Evolutionary conservation across 257 asterid species (phyloP).

Genomic region (Dorcoceras hygrometricum): DNA sequence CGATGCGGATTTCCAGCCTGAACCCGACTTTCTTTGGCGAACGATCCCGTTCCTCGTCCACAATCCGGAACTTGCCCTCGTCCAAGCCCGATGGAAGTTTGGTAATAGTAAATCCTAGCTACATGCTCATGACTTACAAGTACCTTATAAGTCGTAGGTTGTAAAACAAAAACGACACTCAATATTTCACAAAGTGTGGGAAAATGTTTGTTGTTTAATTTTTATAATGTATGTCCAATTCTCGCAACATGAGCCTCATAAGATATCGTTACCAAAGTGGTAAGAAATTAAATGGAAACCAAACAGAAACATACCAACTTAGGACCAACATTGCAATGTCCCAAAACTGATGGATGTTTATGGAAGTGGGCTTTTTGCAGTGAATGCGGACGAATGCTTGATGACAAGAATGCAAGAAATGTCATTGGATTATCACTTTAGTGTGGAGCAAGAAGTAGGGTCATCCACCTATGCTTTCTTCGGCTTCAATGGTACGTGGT

Average conservation of each 20-base stretch:
- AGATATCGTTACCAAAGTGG: too few species aligned
- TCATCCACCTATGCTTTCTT: conserved; percentile 87
- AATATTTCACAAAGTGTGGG: too few species aligned
- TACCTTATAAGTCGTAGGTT: too few species aligned
- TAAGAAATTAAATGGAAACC: too few species aligned
- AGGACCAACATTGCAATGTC: too few species aligned
- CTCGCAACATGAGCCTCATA: too few species aligned
- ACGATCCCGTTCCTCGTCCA: conserved; percentile 74
- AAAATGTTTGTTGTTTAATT: too few species aligned
- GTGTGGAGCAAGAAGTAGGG: conserved; percentile 98
- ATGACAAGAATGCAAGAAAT: conserved; percentile 99
- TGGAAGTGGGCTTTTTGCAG: conserved; percentile 37
- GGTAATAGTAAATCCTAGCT: conserved; percentile 46
- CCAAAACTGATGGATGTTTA: neutral
- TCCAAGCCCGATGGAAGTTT: conserved; percentile 92
- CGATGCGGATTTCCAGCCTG: conserved; percentile 96
- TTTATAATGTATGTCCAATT: too few species aligned
- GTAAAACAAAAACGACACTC: too few species aligned
- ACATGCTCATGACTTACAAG: too few species aligned
- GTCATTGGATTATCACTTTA: conserved; percentile 92
- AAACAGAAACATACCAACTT: too few species aligned
- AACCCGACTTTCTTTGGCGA: conserved; percentile 84
- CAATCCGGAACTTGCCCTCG: conserved; percentile 80
- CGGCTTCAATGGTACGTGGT: conserved; percentile 80
- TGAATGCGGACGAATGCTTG: conserved; percentile 89